These are phyloP conservation scores for Cardamine chenopodiifolia DNA, from an alignment of 345 rosid genomes.

Conservation along the genomic window DNA sequence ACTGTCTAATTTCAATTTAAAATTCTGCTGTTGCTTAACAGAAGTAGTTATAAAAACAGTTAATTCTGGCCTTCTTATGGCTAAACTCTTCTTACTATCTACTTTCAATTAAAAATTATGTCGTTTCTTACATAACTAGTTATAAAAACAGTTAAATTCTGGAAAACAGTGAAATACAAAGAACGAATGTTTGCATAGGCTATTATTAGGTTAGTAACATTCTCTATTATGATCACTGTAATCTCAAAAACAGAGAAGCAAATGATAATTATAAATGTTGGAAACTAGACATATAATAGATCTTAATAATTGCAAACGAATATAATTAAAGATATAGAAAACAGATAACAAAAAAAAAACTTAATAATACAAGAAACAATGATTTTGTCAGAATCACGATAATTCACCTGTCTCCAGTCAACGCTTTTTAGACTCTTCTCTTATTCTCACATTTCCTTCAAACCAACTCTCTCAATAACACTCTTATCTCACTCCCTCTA, in stretches of 20 bases:
- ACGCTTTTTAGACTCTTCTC: conserved; percentile 29
- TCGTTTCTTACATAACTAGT: background rate
- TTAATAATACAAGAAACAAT: conserved; percentile 24
- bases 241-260: conserved; percentile 4
- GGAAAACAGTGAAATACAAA: background rate
- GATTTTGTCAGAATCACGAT: conserved; percentile 35
- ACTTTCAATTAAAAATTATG: too few species aligned
- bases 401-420: conserved; percentile 27
- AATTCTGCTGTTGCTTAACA: background rate
- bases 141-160: background rate
- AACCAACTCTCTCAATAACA: background rate
- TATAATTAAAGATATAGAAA: background rate
- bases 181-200: conserved; percentile 4
- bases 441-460: conserved; percentile 3
- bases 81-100: background rate
- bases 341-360: background rate
- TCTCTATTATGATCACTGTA: conserved; percentile 3
- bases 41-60: background rate
- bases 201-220: conserved; percentile 12
- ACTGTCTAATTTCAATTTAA: too few species aligned
- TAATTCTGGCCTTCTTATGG: background rate
- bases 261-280: background rate
- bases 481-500: conserved; percentile 5
- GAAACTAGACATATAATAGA: background rate
- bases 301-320: conserved; percentile 6